phyloP scores from a whole-genome alignment of 1,284 basidiomycete species.

The Cystobasidium slooffiae region DNA sequence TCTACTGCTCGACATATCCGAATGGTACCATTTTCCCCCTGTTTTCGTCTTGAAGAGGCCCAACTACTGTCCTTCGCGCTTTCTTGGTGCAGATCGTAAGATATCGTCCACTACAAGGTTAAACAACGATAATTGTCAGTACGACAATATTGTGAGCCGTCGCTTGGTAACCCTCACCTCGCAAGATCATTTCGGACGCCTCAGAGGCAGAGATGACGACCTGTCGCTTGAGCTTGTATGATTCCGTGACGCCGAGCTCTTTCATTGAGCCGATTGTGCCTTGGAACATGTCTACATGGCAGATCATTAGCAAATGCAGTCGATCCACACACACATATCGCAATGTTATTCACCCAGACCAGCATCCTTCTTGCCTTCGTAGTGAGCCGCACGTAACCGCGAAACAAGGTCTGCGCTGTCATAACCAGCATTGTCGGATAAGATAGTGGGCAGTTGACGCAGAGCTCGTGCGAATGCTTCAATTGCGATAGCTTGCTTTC shows the following conservation, averaged over 20 bases:
- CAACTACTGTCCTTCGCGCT: conserved; percentile 61
- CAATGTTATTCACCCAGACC: conserved; percentile 71
- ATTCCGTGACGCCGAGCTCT: conserved; percentile 87
- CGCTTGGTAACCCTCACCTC: conserved; percentile 61
- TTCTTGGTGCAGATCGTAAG: conserved; percentile 64
- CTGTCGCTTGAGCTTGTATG: conserved; percentile 95
- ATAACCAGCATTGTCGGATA: conserved; percentile 97
- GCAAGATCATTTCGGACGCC: conserved; percentile 97
- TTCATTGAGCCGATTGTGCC: conserved; percentile 87
- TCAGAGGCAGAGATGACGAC: conserved; percentile 93
- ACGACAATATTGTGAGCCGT: neutral
- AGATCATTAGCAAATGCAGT: conserved; percentile 53
- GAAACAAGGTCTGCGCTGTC: conserved; percentile 96
- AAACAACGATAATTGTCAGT: neutral
- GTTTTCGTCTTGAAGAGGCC: neutral
- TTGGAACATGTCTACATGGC: conserved; percentile 72
- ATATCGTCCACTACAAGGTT: conserved; percentile 62
- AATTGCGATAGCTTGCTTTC: conserved; percentile 94
- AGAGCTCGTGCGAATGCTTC: conserved; percentile 89
- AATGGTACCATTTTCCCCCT: neutral
- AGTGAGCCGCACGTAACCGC: conserved; percentile 88
- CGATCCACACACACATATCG: neutral
- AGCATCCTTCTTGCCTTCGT: conserved; percentile 80
- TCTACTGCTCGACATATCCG: neutral
- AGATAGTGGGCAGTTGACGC: conserved; percentile 90